phyloP scores from a whole-genome alignment of 768 basidiomycete species.

The Termitomyces eurrhizus region DNA sequence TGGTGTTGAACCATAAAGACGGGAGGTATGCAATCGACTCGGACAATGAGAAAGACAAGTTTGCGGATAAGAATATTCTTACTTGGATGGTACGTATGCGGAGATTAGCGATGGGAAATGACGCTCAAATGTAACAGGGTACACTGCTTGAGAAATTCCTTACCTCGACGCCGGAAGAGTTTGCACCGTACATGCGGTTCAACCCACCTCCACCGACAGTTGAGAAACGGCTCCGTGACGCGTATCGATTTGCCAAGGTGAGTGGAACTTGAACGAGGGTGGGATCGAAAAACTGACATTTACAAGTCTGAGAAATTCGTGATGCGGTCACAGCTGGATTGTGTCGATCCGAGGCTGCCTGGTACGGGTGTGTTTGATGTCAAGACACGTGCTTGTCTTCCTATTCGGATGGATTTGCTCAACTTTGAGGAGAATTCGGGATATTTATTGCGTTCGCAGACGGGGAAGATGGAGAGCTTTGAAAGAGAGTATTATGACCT shows the following conservation, averaged over 20 bases:
- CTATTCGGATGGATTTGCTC: slow-evolving; percentile 79
- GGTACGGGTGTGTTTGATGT: slow-evolving; percentile 94
- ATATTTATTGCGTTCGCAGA: slow-evolving; percentile 63
- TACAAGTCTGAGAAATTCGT: slow-evolving; percentile 58
- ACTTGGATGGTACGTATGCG: slow-evolving; percentile 60
- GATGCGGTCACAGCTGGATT: slow-evolving; percentile 96
- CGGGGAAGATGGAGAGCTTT: slow-evolving; percentile 73
- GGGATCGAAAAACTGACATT: neutral
- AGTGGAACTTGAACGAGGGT: slow-evolving; percentile 7
- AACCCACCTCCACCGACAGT: slow-evolving; percentile 20
- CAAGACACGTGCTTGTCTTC: slow-evolving; percentile 86
- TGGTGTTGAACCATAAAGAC: slow-evolving; percentile 60
- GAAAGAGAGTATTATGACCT: slow-evolving; percentile 96
- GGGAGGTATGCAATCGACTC: slow-evolving; percentile 70
- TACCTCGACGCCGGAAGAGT: slow-evolving; percentile 62
- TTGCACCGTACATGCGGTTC: slow-evolving; percentile 50
- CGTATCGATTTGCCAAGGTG: slow-evolving; percentile 86
- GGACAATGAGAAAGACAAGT: slow-evolving; percentile 34
- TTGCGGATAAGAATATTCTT: slow-evolving; percentile 63
- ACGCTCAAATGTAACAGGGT: slow-evolving; percentile 46
- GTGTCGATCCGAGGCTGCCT: slow-evolving; percentile 73
- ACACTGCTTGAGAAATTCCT: slow-evolving; percentile 86
- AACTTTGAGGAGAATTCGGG: slow-evolving; percentile 83
- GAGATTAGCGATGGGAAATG: neutral
- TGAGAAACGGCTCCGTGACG: slow-evolving; percentile 46